Base-by-base conservation (phyloP, 129 eudicot species). In the Ambrosia artemisiifolia region DNA sequence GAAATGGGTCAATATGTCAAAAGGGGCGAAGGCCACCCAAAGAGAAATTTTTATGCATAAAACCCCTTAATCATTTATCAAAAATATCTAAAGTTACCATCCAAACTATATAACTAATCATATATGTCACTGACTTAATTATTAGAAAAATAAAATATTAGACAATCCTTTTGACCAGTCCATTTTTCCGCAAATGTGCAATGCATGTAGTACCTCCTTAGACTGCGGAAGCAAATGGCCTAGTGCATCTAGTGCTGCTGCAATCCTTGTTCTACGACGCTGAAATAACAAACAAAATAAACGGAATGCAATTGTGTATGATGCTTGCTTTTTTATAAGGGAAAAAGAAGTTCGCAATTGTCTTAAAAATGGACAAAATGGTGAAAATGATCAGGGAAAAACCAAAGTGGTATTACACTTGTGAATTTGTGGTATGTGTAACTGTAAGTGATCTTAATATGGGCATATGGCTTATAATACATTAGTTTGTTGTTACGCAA, bases 201-300 rank as follows among this genome's bases (percentile, higher is more conserved):
- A 14, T 61, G 16, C 36, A 47, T 24, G 42, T 14, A 9, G 28
- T 72, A 83, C 91, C 87, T 72, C 74, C 47, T 76, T 74, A 44
- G 78, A 17, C 18, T 35, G 80, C 20, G 95, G 91, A 76, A 85
- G 79, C 82, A 83, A 65, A 77, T 74, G 85, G 74, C 74, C 76
- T 72, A 88, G 40, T 53, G 95, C 87, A 38, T 83, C 81, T 11
- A 85, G 63, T 63, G 85, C 73, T 35, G 85, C 75, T 54, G 85
- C 75, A 75, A 88, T 81, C 78, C 80, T 83, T 57, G 56, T 35
- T 76, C 76, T 79, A 43, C 82, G 90, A 65, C 73, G 79, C 89
- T 85, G 84, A 75, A 80, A 74, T 38, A 2, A 65, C 17, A 81
- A 83, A 14, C 7, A 53, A 79, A 65, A 67, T 32, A 55, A 55